Percentiles rank a stretch among this genome's conserved stretches.
phyloP scores from a whole-genome alignment of 2,329 filamentous ascomycete species.

The Verticillium albo-atrum region DNA sequence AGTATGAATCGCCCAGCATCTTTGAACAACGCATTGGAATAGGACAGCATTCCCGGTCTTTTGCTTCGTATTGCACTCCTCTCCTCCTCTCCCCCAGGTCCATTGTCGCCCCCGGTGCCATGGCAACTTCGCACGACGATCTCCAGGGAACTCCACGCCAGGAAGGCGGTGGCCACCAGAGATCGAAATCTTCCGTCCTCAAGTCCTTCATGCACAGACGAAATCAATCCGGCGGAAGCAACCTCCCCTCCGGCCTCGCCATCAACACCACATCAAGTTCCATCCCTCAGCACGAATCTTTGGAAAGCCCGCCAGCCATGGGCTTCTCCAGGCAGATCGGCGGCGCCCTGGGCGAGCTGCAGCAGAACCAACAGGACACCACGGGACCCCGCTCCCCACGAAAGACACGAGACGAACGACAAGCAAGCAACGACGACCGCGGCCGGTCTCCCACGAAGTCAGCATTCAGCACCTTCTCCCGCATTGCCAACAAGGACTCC shows the following conservation, averaged over 20 bases:
- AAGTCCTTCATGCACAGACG: conserved; percentile 46
- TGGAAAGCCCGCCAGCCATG: conserved; percentile 18
- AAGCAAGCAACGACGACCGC: conserved; percentile 21
- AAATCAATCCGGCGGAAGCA: conserved; percentile 38
- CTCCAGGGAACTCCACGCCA: conserved; percentile 4
- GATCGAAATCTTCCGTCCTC: conserved; percentile 45
- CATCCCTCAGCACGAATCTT: conserved; percentile 1
- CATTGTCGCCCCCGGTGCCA: neutral
- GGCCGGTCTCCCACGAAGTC: conserved; percentile 40
- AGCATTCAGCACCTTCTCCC: conserved; percentile 37
- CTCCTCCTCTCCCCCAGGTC: too few relatives aligned
- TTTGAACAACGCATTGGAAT: conserved; percentile 1
- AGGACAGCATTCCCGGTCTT: conserved; percentile 1
- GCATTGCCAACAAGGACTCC: conserved; percentile 33
- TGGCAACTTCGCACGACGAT: conserved; percentile 1
- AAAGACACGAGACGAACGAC: conserved; percentile 27
- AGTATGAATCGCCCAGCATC: neutral
- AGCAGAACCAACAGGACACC: conserved; percentile 46
- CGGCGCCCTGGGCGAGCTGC: conserved; percentile 50
- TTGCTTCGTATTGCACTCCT: neutral
- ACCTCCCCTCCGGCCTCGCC: conserved; percentile 15
- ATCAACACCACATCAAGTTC: conserved; percentile 5
- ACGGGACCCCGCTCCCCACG: conserved; percentile 30
- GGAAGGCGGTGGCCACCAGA: conserved; percentile 24
- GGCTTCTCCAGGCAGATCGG: conserved; percentile 33